Base-by-base conservation (phyloP, 73 alveolate species). In the Stentor roeselii region DNA sequence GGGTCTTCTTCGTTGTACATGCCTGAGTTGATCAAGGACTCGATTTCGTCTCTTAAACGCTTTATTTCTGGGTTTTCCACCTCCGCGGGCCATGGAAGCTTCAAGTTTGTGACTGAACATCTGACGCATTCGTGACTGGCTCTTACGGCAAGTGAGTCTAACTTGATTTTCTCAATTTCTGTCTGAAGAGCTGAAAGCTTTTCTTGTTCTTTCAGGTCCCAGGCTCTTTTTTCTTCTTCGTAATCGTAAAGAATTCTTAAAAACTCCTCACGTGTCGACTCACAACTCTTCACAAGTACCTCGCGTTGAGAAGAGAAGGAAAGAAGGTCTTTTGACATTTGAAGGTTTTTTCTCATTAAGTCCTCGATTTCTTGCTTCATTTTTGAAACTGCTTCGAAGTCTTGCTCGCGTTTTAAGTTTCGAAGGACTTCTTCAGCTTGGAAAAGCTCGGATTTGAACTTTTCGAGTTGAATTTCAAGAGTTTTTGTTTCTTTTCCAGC, bases 1-100 rank as follows among this genome's bases (percentile, higher is more conserved):
- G 97, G 95, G 88, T 94, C 98, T 82, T 90, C 93, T 77, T 84
- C 91, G 39, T 90, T 83, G 80, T 94, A 94, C 93, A 87, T 84
- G 34, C 98, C 98, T 41, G 90, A 83, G 60, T 76, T 82, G 59
- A 94, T 80, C 60, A 94, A 88, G 31, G 87, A 90, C 61, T 92
- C 97, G 90, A 91, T 87, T 86, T 94, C 97, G 87, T 83, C 84
- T 61, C 78, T 87, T 38, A 94, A 82, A 82, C 95, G 91, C 78
- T 90, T 95, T 42, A 94, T 82, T 38, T 60, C 36, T 67, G 38
- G 75, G 14, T 2, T 61, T 15, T 3, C 30, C 6, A 38, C 30
- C 15, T 82, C 60, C 75, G 35, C 76, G 30, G 86, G 32, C 74
- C 1, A 27, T 75, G n/a, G 36, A 21, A 60, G 82, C 84, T 61